Percentiles rank a stretch among this genome's conserved stretches.
Conservation (phyloP, 2,329 filamentous ascomycete genomes). For the Scortechinia acanthostroma region DNA sequence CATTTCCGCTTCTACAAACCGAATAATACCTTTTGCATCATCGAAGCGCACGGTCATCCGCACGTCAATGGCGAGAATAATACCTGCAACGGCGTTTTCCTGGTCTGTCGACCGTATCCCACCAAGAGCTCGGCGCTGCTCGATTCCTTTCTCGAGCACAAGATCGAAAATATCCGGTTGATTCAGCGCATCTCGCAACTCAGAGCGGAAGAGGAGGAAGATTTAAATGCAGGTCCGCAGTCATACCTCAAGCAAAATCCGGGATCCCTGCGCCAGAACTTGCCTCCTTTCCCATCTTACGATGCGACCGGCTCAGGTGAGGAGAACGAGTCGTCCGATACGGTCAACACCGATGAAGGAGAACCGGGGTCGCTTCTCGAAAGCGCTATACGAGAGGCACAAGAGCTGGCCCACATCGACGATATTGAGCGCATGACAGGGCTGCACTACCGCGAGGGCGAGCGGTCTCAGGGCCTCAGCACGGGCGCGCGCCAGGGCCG, state of each 20-base stretch:
- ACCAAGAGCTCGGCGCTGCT: conserved; percentile 60
- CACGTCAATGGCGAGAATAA: conserved; percentile 20
- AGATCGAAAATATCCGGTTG: conserved; percentile 67
- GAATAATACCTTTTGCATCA: background rate
- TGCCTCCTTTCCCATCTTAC: no score
- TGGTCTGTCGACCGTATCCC: conserved; percentile 65
- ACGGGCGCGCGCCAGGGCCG: background rate
- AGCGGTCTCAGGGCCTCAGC: background rate
- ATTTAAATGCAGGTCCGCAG: conserved; percentile 37
- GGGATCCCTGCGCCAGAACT: conserved; percentile 10
- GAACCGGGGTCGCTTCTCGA: background rate
- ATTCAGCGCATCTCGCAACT: conserved; percentile 60
- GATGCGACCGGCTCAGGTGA: background rate
- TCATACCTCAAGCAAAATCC: conserved; percentile 5
- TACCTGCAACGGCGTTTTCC: conserved; percentile 62
- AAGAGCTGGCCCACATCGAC: background rate
- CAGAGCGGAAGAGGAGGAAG: conserved; percentile 55
- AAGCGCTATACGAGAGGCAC: background rate
- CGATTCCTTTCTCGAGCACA: conserved; percentile 69
- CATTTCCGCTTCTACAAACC: background rate
- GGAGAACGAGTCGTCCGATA: background rate
- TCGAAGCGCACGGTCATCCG: background rate
- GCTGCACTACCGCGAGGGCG: background rate
- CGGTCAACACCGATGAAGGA: conserved; percentile 21
- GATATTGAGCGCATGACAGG: background rate